These are phyloP conservation scores for Fragaria vesca DNA, from an alignment of 306 rosid species.

Conservation along the genomic window DNA sequence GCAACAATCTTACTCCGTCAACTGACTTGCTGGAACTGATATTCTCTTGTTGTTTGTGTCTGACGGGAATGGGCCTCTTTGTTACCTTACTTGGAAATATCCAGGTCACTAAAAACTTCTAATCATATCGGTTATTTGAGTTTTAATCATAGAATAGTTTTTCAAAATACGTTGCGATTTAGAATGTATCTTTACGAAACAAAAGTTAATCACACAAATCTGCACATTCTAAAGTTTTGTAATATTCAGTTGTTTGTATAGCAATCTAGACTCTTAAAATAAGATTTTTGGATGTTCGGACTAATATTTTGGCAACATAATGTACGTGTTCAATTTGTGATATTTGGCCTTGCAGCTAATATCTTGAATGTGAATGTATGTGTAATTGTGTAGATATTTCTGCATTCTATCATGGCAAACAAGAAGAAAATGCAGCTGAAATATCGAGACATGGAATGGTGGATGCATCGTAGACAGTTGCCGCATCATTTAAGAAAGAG, in stretches of 20 bases:
- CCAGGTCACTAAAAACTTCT: conserved; percentile 21
- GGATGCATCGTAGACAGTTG: conserved; percentile 44
- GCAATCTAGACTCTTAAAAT: background rate
- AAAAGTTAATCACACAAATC: background rate
- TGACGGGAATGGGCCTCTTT: conserved; percentile 33
- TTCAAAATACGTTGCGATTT: too few species aligned
- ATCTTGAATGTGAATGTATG: background rate
- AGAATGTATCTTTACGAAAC: background rate
- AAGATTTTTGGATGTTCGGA: background rate
- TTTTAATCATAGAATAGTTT: background rate
- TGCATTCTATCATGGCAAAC: conserved; percentile 31
- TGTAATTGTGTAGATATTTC: conserved; percentile 19
- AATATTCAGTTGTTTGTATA: background rate
- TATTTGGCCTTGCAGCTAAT: background rate
- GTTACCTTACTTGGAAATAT: conserved; percentile 37
- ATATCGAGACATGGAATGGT: conserved; percentile 39
- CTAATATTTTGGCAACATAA: too few species aligned
- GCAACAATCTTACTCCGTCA: conserved; percentile 35
- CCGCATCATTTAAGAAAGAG: conserved; percentile 34
- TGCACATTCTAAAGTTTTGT: background rate
- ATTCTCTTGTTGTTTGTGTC: conserved; percentile 21
- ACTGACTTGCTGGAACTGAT: conserved; percentile 26
- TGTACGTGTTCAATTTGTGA: background rate
- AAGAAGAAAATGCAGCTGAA: conserved; percentile 33
- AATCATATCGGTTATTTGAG: background rate